Evolutionary conservation across 495 filamentous ascomycete species (phyloP), one percentile per base, ranked within the genome.

Genomic region (Hyaloscypha variabilis): DNA sequence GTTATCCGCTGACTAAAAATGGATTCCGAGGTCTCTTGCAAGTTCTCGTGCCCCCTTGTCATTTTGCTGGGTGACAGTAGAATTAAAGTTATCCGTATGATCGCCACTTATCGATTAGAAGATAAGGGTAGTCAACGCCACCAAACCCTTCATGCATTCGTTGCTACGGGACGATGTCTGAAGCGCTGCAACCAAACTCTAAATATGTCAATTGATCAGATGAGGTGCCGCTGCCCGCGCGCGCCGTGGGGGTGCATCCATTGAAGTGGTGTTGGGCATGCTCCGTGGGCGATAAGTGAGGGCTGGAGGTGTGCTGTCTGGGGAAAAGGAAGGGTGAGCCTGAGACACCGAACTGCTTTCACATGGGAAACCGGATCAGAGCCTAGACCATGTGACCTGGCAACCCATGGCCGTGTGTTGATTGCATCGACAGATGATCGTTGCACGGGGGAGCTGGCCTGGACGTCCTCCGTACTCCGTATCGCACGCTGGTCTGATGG

Each of bases 361-460:
- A 30, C 59, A 61, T 61, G 59, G 25, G 59, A 57, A 50, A 6
- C 36, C 36, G 30, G 25, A 54, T 54, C 51, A 24, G 26, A 10
- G 23, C 25, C 21, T 25, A 25, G 51, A 28, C 4, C 51, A 54
- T 54, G 51, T 54, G 51, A 54, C 51, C 51, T 54, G 19, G 51
- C 34, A 30, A 34, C 19, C 36, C 49, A 51, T 54, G 60, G 60
- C 5, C 23, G 31, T 34, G 31, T 34, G 17, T 46, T 46, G 19
- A 46, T 46, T 14, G 17, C 13, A 28, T 42, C 54, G 60, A 52
- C 65, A 67, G 60, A 67, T 67, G 65, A 67, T 67, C 65, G 53
- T 52, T 67, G 51, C 60, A 67, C 60, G 65, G 46, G 65, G 28
- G 54, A 19, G 25, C 25, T 11, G 21, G 8, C 19, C n/a, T 13